These are phyloP conservation scores for Mycena leptocephala DNA, from an alignment of 768 basidiomycete species.

Conservation along the genomic window DNA sequence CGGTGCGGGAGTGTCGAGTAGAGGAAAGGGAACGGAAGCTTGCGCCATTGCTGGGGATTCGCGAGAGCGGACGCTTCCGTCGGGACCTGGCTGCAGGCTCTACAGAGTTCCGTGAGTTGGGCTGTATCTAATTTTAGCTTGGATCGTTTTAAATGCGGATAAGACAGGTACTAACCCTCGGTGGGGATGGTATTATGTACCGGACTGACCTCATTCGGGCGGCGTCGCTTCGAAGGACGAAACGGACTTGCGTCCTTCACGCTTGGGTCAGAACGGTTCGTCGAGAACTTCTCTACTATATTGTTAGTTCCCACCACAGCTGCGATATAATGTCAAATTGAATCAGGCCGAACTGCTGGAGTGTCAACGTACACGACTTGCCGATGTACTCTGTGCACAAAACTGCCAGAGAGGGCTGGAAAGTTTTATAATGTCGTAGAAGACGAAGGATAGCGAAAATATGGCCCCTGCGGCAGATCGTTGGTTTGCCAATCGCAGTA, in stretches of 20 bases:
- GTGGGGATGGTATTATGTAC: not conserved
- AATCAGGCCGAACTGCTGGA: too few relatives aligned
- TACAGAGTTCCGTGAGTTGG: not conserved
- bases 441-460: not conserved
- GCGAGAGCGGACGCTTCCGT: not conserved
- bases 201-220: not conserved
- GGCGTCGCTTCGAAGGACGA: not conserved
- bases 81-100: not conserved
- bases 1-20: not conserved
- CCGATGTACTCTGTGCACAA: not conserved
- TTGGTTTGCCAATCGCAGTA: not conserved
- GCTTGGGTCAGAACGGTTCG: not conserved
- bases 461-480: not conserved
- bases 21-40: not conserved
- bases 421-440: not conserved
- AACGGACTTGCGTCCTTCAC: too few relatives aligned
- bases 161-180: not conserved
- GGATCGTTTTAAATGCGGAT: not conserved
- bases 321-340: too few relatives aligned
- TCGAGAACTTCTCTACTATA: too few relatives aligned
- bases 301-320: too few relatives aligned
- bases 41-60: not conserved
- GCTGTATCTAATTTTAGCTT: not conserved
- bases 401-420: too few relatives aligned
- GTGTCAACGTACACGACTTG: not conserved